Conservation (phyloP, 192 early-diverging fungal species). For the Rhizophagus sp. region DNA sequence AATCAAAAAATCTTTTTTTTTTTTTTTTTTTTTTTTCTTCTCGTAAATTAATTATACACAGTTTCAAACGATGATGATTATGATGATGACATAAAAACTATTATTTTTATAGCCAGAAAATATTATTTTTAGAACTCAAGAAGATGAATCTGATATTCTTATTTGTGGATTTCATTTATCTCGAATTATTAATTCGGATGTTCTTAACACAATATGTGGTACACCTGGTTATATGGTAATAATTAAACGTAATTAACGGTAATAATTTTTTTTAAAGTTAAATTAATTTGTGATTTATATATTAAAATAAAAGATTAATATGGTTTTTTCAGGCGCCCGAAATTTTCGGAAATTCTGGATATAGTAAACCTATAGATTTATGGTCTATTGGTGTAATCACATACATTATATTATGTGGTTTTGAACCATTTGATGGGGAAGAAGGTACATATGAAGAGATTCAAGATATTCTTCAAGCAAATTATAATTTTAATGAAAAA, state of each 20-base stretch:
- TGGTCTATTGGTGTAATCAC: slow-evolving; percentile 81
- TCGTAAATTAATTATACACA: too few species aligned
- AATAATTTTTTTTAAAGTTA: too few species aligned
- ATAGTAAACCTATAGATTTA: slow-evolving; percentile 78
- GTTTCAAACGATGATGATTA: too few species aligned
- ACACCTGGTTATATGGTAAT: slow-evolving; percentile 78
- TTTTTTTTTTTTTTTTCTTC: neutral
- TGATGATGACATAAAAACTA: neutral
- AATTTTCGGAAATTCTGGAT: slow-evolving; percentile 58
- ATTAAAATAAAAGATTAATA: too few species aligned
- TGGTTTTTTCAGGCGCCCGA: slow-evolving; percentile 51
- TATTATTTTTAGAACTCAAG: slow-evolving; percentile 65
- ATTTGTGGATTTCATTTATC: slow-evolving; percentile 85
- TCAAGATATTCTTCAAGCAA: slow-evolving; percentile 55
- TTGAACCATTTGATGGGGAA: slow-evolving; percentile 73
- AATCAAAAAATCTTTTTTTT: neutral
- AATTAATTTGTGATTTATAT: too few species aligned
- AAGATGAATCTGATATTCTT: slow-evolving; percentile 59
- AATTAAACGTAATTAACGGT: too few species aligned
- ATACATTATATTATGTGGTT: slow-evolving; percentile 72
- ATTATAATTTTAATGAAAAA: slow-evolving; percentile 65
- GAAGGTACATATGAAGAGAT: slow-evolving; percentile 53
- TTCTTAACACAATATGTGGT: slow-evolving; percentile 70
- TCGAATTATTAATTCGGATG: slow-evolving; percentile 56
- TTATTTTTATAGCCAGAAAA: slow-evolving; percentile 68